These are phyloP conservation scores for Lachancea meyersii DNA, from an alignment of 805 yeast species.

Conservation along the genomic window DNA sequence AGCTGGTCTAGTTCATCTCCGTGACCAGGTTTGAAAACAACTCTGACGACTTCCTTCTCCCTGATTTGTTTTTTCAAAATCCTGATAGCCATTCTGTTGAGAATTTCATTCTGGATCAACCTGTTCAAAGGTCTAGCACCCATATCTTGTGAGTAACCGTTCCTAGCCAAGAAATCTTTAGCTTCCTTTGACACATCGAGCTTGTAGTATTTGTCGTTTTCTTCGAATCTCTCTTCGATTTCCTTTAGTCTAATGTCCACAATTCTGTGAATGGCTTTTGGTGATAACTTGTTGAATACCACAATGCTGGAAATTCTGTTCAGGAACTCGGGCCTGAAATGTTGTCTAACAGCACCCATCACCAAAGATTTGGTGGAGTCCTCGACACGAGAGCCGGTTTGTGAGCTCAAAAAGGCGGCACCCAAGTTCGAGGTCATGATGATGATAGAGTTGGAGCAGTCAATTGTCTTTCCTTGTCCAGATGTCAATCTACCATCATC, in stretches of 20 bases:
- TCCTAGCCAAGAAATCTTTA: constrained; percentile 68
- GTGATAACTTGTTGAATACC: constrained; percentile 86
- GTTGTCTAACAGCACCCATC: constrained; percentile 75
- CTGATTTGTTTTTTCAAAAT: constrained; percentile 77
- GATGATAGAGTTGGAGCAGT: constrained; percentile 85
- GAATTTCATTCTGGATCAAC: constrained; percentile 79
- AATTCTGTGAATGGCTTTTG: constrained; percentile 86
- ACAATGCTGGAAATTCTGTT: constrained; percentile 93
- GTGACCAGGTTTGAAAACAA: constrained; percentile 38
- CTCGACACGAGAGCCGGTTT: constrained; percentile 57
- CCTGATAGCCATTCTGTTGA: constrained; percentile 85
- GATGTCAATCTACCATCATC: constrained; percentile 97
- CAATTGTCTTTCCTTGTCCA: constrained; percentile 87
- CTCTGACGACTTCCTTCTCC: constrained; percentile 81
- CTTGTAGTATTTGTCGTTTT: constrained; percentile 71
- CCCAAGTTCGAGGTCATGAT: constrained; percentile 98
- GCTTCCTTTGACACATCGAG: constrained; percentile 73
- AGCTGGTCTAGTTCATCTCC: constrained; percentile 43
- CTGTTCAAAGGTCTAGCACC: constrained; percentile 97
- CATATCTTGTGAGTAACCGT: constrained; percentile 87
- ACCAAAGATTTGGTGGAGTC: constrained; percentile 68
- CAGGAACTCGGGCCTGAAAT: constrained; percentile 95
- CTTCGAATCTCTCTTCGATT: constrained; percentile 77
- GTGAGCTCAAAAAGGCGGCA: constrained; percentile 77
- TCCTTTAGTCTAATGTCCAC: constrained; percentile 80